Conservation (phyloP, 2,329 filamentous ascomycete species). For the Pseudocercospora vitis region DNA sequence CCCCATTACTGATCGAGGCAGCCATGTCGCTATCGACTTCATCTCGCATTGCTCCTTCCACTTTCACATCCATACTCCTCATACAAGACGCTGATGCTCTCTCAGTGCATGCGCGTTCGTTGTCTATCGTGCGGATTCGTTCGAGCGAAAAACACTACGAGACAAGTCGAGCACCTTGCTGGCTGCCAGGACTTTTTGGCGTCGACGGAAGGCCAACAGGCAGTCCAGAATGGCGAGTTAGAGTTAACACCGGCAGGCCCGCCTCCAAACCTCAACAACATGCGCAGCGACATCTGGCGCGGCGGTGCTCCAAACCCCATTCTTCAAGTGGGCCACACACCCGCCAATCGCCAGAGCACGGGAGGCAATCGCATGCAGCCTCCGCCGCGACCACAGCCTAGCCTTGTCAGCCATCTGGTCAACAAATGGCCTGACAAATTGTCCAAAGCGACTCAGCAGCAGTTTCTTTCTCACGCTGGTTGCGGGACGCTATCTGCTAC, state of each 20-base stretch:
- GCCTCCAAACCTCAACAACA: slow-evolving; percentile 14
- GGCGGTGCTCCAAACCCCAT: slow-evolving; percentile 52
- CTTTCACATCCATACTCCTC: background rate
- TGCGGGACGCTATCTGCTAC: slow-evolving; percentile 59
- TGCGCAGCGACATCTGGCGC: slow-evolving; percentile 42
- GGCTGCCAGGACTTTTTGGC: slow-evolving; percentile 47
- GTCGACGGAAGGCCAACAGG: slow-evolving; percentile 47
- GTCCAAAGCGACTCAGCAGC: slow-evolving; percentile 61
- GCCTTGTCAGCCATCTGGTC: slow-evolving; percentile 61
- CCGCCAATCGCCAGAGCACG: slow-evolving; percentile 9
- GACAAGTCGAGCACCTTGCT: slow-evolving; percentile 53
- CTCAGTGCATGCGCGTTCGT: slow-evolving; percentile 50
- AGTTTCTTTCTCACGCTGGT: slow-evolving; percentile 66
- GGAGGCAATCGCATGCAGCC: slow-evolving; percentile 25
- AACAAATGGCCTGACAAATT: slow-evolving; percentile 50
- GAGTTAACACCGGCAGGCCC: slow-evolving; percentile 22
- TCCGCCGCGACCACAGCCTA: slow-evolving; percentile 39
- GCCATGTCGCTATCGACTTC: background rate
- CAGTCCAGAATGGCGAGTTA: slow-evolving; percentile 31
- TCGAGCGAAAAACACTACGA: slow-evolving; percentile 53
- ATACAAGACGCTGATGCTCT: background rate
- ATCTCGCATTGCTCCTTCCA: background rate
- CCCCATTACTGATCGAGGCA: background rate
- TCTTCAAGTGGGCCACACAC: slow-evolving; percentile 44
- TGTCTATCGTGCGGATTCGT: slow-evolving; percentile 52